Conservation (phyloP, 352 stramenopile genomes). For the Pythium chondricola region DNA sequence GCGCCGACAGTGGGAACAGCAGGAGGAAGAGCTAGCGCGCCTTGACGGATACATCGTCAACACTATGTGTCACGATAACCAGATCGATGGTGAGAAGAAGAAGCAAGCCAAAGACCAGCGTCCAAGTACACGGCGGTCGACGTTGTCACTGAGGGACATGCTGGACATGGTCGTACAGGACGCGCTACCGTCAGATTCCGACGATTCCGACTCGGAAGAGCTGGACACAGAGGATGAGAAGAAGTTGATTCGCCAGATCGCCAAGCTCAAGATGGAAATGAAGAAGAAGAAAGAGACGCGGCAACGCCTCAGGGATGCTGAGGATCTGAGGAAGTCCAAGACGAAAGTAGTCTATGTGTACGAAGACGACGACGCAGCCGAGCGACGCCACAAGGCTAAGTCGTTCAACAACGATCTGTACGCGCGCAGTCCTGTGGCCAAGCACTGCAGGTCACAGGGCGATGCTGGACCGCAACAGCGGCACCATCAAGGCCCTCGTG, state of each 20-base stretch:
- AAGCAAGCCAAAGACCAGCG: neutral
- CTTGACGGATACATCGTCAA: no score
- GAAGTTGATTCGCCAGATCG: conserved; percentile 18
- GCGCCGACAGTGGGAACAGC: conserved; percentile 3
- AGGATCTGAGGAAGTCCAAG: no score
- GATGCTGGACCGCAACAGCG: neutral
- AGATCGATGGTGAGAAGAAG: no score
- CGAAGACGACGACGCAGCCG: no score
- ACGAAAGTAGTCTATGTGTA: no score
- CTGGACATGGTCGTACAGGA: conserved; percentile 21
- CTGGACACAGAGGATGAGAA: conserved; percentile 20
- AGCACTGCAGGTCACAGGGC: no score
- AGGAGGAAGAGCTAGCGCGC: conserved; percentile 16
- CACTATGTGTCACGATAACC: no score
- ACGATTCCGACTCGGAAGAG: conserved; percentile 7
- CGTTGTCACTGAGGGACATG: conserved; percentile 9
- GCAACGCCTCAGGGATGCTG: no score
- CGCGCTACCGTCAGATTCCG: conserved; percentile 20
- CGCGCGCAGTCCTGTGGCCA: no score
- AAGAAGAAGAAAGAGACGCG: conserved; percentile 12
- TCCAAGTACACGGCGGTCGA: conserved; percentile 6
- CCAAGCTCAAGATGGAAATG: conserved; percentile 21
- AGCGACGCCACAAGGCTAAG: no score
- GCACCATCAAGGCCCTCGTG: conserved; percentile 8
- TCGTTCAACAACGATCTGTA: no score